Base-by-base conservation (phyloP, 495 filamentous ascomycete genomes). In the Penicillium angulare region DNA sequence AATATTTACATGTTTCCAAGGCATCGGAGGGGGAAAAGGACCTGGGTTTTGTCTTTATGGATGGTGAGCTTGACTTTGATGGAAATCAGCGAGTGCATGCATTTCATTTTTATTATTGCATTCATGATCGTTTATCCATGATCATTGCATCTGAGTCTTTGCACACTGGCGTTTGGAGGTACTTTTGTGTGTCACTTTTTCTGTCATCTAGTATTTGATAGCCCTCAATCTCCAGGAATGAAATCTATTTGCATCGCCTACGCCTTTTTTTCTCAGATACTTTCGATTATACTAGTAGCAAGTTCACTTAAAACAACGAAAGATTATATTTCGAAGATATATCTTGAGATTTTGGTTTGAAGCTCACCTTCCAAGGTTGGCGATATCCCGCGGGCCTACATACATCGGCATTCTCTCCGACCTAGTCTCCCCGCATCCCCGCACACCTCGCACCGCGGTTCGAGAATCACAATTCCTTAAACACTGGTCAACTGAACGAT, bases 351-450 rank as follows among this genome's bases (percentile, higher is more conserved):
- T n/a, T n/a, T 32, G 29, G 7, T 32, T 32, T 32, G 7, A 32
- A 32, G 29, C 13, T 32, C 29, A 7, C 29, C 29, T 32, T 13
- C 29, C 29, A 32, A 32, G 7, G 13, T 13, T 32, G 7, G 29
- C 29, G 13, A 32, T 13, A 32, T 32, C 4, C 13, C 13, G 13
- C n/a, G 34, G 18, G 18, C 34, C 18, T 41, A 20, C 13, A n/a
- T n/a, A n/a, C 9, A 49, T 64, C 62, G 62, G 56, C 23, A 24
- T 65, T 65, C 58, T 59, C 45, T 60, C 55, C 59, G 60, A 42
- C 15, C 45, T 15, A 18, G 12, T 23, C 5, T 49, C 56, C 55
- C 61, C 59, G 55, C 59, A 62, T 44, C 34, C 49, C 43, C 52
- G 38, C 48, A 33, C 27, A 34, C 50, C 47, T 22, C 40, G 29